Evolutionary conservation across 495 filamentous ascomycete species (phyloP), one percentile per base, ranked within the genome.

Genomic region (Margaritispora aquatica): DNA sequence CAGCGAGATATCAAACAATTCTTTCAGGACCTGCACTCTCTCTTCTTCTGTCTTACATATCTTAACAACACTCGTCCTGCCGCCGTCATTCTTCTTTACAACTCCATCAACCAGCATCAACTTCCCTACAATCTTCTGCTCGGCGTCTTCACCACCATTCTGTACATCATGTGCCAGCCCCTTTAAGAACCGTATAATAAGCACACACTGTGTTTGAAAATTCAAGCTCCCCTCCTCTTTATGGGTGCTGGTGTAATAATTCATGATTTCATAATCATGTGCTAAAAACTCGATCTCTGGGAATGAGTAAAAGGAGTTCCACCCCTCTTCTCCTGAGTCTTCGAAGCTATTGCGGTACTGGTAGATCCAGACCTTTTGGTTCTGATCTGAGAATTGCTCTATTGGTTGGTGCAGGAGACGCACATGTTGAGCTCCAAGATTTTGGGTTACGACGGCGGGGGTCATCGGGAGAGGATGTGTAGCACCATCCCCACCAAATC

Each of bases 31-130:
- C 51, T 70, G 59, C 2, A 79, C 55, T 58, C 82, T 75, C 64
- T 84, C 79, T 54, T 65, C 70, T 57, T 87, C 79, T 0, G 64
- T 80, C 64, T 70, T 59, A 64, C 78, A 82, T 21, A 63, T 64
- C 64, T 71, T 66, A 9, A 84, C 68, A 22, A 85, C 62, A 56
- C 75, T 73, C 24, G 82, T 83, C 70, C 69, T 76, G 2, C 83
- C 84, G 13, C 77, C 74, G 52, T 85, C 66, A 63, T 83, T 84
- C 69, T 74, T 71, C 70, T 86, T 89, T 3, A 87, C 68, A 36
- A 74, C 69, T 21, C 73, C 73, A 34, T 78, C 74, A 7, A 78
- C 70, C 64, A 90, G 66, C 71, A 83, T 85, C 44, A 87, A 61
- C 62, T 80, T 83, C 1, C 87, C 87, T 1, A 78, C 71, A 53